Base-by-base conservation (phyloP, 306 rosid genomes). In the Gynostemma pentaphyllum region DNA sequence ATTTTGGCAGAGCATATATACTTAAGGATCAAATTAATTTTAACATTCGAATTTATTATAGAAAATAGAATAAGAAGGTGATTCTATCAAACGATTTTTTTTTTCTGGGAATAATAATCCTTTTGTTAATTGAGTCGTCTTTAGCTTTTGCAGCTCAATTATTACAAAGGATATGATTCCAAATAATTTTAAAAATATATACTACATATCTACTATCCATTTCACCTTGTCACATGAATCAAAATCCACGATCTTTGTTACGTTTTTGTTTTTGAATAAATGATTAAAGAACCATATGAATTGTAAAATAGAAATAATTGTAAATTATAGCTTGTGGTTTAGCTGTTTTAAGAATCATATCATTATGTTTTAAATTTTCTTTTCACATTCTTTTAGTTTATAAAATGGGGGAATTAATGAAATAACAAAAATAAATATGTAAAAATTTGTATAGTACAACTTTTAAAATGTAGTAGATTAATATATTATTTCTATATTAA, bases 161-260 rank as follows among this genome's bases (percentile, higher is more conserved):
- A 74, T 80, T 68, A 45, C 2, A 23, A 18, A 64, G 71, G 70
- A 78, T 62, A 72, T 51, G 80, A 60, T 85, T 82, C 85, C 73
- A n/a, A n/a, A n/a, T n/a, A n/a, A n/a, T n/a, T n/a, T n/a, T n/a
- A n/a, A n/a, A n/a, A n/a, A 12, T 51, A 9, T 34, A 4, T 47
- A 21, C 15, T 21, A 21, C 19, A 10, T 10, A 47, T 47, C 27
- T 27, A 47, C 27, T 27, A 47, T 19, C 12, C 22, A 28, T 28
- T 27, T 28, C 6, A 28, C n/a, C n/a, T n/a, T n/a, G n/a, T n/a
- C 21, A 52, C 21, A 27, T 52, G 59, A 52, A 14, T 15, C 27
- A 40, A 49, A 71, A 49, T 24, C 32, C 4, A 51, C 27, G 32
- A n/a, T n/a, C 36, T 24, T 51, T 26, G 73, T 68, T 72, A 57